Conservation (phyloP, 2,329 filamentous ascomycete species). For the Ophiocordyceps australis region DNA sequence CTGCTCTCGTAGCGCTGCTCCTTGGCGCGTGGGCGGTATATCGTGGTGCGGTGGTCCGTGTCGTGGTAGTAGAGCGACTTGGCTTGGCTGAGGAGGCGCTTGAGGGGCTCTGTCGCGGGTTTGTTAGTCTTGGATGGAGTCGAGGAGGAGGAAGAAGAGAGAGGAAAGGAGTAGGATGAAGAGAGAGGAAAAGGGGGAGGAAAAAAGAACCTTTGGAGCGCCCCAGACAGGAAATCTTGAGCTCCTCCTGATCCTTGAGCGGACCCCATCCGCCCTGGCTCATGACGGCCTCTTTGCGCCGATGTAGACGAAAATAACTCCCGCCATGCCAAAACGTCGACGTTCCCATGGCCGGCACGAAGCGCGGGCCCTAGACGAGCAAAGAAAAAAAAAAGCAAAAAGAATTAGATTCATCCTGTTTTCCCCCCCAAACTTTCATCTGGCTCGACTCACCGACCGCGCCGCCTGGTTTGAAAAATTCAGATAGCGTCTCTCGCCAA, state of each 20-base stretch:
- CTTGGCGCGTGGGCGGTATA: conserved; percentile 32
- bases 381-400: too few species aligned
- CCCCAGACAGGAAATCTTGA: conserved; percentile 36
- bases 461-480: conserved; percentile 42
- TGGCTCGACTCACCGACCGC: conserved; percentile 23
- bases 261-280: conserved; percentile 14
- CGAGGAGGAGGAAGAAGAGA: too few species aligned
- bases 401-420: too few species aligned
- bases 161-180: too few species aligned
- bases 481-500: conserved; percentile 23
- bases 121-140: not conserved
- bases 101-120: conserved; percentile 26
- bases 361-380: conserved; percentile 29
- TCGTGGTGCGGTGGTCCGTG: conserved; percentile 36
- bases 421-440: too few species aligned
- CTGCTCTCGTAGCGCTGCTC: conserved; percentile 25
- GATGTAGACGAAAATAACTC: conserved; percentile 27
- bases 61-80: conserved; percentile 32
- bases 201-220: conserved; percentile 15
- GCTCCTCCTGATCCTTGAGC: conserved; percentile 31
- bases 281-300: conserved; percentile 23
- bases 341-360: conserved; percentile 31
- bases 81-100: conserved; percentile 31
- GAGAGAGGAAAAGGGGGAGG: too few species aligned
- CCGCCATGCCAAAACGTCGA: conserved; percentile 36